Evolutionary conservation across 768 basidiomycete species (phyloP).

Genomic region (Trametes meyenii): DNA sequence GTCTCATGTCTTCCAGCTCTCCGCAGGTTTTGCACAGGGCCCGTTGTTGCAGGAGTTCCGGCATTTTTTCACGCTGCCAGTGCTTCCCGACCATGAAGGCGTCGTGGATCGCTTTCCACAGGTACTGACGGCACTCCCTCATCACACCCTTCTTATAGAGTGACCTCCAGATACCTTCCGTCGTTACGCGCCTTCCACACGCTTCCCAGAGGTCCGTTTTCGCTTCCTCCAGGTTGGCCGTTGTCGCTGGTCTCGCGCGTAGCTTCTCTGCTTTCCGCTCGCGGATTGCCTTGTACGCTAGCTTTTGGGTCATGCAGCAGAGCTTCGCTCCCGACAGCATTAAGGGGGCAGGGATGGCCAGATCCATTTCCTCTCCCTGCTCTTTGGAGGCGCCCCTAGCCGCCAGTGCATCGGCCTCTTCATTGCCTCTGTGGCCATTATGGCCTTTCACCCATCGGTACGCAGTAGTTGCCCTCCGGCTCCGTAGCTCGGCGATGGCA

Average conservation of each 20-base stretch:
- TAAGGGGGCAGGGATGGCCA: neutral
- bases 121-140: neutral
- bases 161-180: neutral
- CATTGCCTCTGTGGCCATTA: constrained; percentile 1
- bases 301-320: neutral
- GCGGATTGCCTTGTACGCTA: constrained; percentile 2
- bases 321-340: neutral
- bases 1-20: neutral
- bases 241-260: too few relatives aligned
- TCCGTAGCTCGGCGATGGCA: neutral
- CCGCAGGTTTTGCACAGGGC: neutral
- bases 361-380: neutral
- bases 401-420: neutral
- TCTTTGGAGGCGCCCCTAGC: neutral
- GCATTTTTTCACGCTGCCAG: neutral
- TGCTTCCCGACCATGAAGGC: neutral
- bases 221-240: neutral
- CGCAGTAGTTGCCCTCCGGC: neutral
- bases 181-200: neutral
- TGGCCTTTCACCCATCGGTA: constrained; percentile 10
- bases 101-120: neutral
- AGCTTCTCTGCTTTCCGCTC: too few relatives aligned
- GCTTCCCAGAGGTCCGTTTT: neutral
- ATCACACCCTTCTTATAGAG: neutral
- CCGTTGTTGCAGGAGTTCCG: neutral